phyloP scores from a whole-genome alignment of 164 flowering plant genomes.

The Warburgia ugandensis region DNA sequence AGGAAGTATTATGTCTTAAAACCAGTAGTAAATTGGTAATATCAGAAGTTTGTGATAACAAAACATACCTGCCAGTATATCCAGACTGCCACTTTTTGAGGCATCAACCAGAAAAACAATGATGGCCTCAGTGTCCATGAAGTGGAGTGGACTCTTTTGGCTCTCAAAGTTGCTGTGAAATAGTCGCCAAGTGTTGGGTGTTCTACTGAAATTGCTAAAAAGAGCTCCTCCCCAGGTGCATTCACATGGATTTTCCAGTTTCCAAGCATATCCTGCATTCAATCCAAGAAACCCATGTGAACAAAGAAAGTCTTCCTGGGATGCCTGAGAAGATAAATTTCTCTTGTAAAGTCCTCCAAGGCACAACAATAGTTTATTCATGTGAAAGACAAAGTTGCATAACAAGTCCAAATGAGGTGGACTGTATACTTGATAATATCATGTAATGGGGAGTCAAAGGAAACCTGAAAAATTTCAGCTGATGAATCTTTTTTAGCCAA shows the following conservation, averaged over 20 bases:
- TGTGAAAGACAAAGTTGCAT: too few species aligned
- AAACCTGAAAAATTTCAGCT: too few species aligned
- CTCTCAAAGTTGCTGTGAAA: conserved; percentile 65
- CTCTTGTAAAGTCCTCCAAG: too few species aligned
- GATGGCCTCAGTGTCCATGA: conserved; percentile 24
- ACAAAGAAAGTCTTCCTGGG: too few species aligned
- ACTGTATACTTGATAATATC: too few species aligned
- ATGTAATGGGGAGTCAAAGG: too few species aligned
- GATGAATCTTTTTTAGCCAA: too few species aligned
- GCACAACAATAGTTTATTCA: too few species aligned
- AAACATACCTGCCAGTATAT: conserved; percentile 84
- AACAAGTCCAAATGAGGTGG: too few species aligned
- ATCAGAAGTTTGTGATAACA: not conserved
- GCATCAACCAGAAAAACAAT: conserved; percentile 91
- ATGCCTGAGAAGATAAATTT: too few species aligned
- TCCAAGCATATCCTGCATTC: conserved; percentile 83
- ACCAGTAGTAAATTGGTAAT: too few species aligned
- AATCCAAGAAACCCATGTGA: not conserved
- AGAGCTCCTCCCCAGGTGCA: conserved; percentile 56
- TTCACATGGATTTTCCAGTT: conserved; percentile 65
- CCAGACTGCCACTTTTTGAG: conserved; percentile 90
- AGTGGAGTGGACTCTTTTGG: conserved; percentile 36
- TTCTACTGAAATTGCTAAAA: conserved; percentile 53
- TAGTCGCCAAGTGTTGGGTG: conserved; percentile 77
- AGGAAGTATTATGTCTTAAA: not conserved